phyloP scores from a whole-genome alignment of 1,284 basidiomycete genomes.

The Rhodotorula sp. region DNA sequence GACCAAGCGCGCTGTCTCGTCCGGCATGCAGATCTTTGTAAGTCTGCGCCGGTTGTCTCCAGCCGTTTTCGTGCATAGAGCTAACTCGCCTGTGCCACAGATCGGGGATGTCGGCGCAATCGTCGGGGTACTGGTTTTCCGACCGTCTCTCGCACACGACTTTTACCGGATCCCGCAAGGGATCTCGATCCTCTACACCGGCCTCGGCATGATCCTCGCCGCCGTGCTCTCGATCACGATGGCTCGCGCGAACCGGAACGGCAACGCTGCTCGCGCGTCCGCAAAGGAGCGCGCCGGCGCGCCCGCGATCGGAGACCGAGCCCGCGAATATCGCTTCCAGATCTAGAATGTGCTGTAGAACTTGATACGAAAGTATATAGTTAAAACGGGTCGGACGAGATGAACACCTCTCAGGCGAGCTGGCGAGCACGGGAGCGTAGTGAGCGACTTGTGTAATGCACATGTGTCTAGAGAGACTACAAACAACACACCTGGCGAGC shows the following conservation, averaged over 20 bases:
- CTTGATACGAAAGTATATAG: no score
- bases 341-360: not conserved
- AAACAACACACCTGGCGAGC: no score
- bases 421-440: no score
- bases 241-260: slow-evolving; percentile 56
- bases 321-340: slow-evolving; percentile 19
- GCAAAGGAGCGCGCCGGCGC: slow-evolving; percentile 2
- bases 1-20: slow-evolving; percentile 64
- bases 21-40: slow-evolving; percentile 63
- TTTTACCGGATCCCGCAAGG: slow-evolving; percentile 61
- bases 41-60: not conserved
- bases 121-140: slow-evolving; percentile 57
- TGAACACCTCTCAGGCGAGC: no score
- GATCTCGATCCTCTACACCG: slow-evolving; percentile 61
- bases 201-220: slow-evolving; percentile 54
- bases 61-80: not conserved
- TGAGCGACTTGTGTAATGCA: no score
- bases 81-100: not conserved
- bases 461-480: no score
- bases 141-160: slow-evolving; percentile 43
- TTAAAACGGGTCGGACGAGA: no score
- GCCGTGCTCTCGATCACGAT: slow-evolving; percentile 58
- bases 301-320: slow-evolving; percentile 8
- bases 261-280: slow-evolving; percentile 46
- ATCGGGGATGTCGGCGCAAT: slow-evolving; percentile 66